Percentiles rank a stretch among this genome's conserved stretches.
Evolutionary conservation across 305 asterid genomes (phyloP).

Genomic region (Andrographis paniculata): DNA sequence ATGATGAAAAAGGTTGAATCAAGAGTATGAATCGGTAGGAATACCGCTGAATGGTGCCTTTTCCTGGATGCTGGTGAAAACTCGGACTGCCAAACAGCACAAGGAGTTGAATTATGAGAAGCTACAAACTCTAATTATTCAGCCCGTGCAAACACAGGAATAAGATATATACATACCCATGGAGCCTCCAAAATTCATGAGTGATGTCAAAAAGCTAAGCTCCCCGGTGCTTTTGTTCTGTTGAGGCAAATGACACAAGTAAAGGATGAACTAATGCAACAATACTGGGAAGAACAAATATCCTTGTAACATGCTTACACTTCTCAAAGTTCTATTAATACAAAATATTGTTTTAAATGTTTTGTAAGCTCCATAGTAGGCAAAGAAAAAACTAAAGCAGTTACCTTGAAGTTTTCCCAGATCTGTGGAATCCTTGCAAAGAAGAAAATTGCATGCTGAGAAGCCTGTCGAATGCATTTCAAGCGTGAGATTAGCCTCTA

Average conservation of each 20-base stretch:
- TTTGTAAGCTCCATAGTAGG: background rate
- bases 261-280: too few relatives aligned
- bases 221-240: slow-evolving; percentile 95
- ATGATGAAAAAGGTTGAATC: too few relatives aligned
- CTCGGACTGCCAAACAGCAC: slow-evolving; percentile 61
- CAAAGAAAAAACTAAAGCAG: background rate
- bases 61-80: slow-evolving; percentile 85
- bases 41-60: slow-evolving; percentile 91
- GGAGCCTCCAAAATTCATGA: slow-evolving; percentile 89
- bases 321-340: too few relatives aligned
- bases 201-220: slow-evolving; percentile 85
- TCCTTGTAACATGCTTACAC: too few relatives aligned
- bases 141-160: background rate
- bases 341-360: too few relatives aligned
- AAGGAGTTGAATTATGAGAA: slow-evolving; percentile 8
- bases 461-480: slow-evolving; percentile 47
- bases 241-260: slow-evolving; percentile 21
- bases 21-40: slow-evolving; percentile 1
- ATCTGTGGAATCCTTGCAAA: slow-evolving; percentile 85
- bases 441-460: slow-evolving; percentile 85
- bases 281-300: slow-evolving; percentile 1
- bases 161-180: slow-evolving; percentile 52
- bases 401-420: slow-evolving; percentile 66
- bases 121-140: slow-evolving; percentile 4
- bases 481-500: slow-evolving; percentile 13